Evolutionary conservation across 345 rosid genomes (phyloP).

Genomic region (Eucalyptus cloeziana): DNA sequence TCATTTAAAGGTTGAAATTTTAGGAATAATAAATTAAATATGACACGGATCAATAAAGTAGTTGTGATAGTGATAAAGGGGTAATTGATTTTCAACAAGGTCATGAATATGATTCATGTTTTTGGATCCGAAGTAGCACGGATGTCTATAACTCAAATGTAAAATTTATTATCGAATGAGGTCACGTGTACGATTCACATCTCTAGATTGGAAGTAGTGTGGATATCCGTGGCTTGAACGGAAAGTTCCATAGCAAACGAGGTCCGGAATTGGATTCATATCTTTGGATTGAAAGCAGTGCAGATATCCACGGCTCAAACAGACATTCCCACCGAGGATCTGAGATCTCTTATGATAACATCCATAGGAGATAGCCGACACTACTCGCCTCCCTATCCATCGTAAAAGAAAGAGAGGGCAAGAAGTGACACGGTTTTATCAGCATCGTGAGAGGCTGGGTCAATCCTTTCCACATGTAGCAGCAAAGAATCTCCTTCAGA

Average conservation of each 20-base stretch:
- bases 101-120: fast-evolving
- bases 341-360: not conserved
- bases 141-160: not conserved
- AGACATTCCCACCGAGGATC: not conserved
- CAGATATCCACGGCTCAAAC: not conserved
- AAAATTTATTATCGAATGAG: not conserved
- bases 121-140: fast-evolving
- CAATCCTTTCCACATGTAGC: not conserved
- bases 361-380: not conserved
- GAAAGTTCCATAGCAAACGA: not conserved
- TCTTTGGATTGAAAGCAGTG: not conserved
- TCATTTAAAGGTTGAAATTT: not conserved
- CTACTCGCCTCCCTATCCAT: not conserved
- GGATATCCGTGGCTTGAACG: not conserved
- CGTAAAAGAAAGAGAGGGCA: not conserved
- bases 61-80: not conserved
- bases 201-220: fast-evolving
- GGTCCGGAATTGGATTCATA: not conserved
- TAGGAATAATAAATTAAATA: not conserved
- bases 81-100: not conserved
- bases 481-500: not conserved
- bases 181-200: fast-evolving
- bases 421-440: not conserved
- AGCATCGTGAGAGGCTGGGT: not conserved
- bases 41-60: not conserved